These are phyloP conservation scores for Juglanconis oblonga DNA, from an alignment of 2,329 filamentous ascomycete genomes.

Conservation along the genomic window DNA sequence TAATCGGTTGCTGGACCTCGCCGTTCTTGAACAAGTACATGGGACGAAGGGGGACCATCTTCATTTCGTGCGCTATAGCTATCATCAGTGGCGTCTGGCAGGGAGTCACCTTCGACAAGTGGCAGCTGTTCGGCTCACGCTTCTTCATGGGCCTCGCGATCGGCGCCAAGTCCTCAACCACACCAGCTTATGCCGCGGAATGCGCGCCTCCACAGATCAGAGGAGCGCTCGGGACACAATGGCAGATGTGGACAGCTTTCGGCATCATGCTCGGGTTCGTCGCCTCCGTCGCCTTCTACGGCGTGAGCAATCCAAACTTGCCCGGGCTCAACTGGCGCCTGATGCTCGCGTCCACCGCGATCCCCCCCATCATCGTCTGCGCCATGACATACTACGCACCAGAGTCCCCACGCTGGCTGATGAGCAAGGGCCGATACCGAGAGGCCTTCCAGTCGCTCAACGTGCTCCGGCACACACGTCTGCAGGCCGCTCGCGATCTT, in stretches of 20 bases:
- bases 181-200: constrained; percentile 9
- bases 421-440: constrained; percentile 56
- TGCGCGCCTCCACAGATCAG: constrained; percentile 2
- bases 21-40: constrained; percentile 40
- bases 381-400: constrained; percentile 58
- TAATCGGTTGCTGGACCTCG: constrained; percentile 54
- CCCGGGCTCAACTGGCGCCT: constrained; percentile 56
- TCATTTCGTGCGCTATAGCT: constrained; percentile 47
- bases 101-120: no score
- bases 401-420: constrained; percentile 64
- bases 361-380: constrained; percentile 61
- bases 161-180: constrained; percentile 4
- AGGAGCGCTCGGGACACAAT: constrained; percentile 8
- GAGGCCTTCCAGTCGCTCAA: constrained; percentile 56
- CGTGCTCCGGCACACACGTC: constrained; percentile 52
- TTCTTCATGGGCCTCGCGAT: constrained; percentile 34
- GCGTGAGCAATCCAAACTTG: constrained; percentile 39
- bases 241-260: constrained; percentile 35
- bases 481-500: constrained; percentile 61
- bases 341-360: constrained; percentile 62
- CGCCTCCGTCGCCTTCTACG: constrained; percentile 62
- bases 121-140: constrained; percentile 68
- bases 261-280: constrained; percentile 32
- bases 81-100: no score
- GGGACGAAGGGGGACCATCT: constrained; percentile 56